Evolutionary conservation across 257 asterid species (phyloP), one percentile per base, ranked within the genome.

Genomic region (Solanum corneliomulleri): DNA sequence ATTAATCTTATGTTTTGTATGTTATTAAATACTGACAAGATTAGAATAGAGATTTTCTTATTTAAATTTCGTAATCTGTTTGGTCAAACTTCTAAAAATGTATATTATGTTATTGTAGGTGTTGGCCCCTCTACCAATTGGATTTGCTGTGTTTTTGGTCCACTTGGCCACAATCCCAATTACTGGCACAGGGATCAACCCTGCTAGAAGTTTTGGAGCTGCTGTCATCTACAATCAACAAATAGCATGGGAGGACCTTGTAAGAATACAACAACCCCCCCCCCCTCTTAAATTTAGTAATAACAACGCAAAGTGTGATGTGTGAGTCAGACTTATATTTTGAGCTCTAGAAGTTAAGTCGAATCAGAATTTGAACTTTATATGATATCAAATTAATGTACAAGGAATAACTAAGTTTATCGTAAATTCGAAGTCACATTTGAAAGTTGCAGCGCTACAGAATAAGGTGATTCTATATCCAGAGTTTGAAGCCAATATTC

Each of bases 381-480:
- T 66, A 29, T 15, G 1, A 62, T 68, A 0, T 68, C 21, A 27
- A 68, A 68, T 52, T 52, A 52, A 52, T 52, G 23, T 0, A 52
- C 60, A 52, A 52, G 23, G 23, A 52, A 52, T 52, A 52, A 52
- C 4, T 16, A 52, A 52, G 0, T 52, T 52, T 21, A 52, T 0
- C 0, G 9, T 52, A 52, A 52, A 66, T 66, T 64, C 0, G 0
- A 2, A 25, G 8, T 66, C 37, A 0, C 0, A 1, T 4, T 13
- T 31, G 9, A 66, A 66, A 64, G 71, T 64, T 18, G 4, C 2
- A 25, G 70, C 3, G 3, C 7, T 2, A 18, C 9, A 7, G 64
- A 62, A 10, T 25, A 62, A 62, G 15, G 31, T n/a, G 31, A 62
- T 11, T n/a, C 0, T 29, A 62, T 23, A 23, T 62, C 1, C 15